Evolutionary conservation across 768 basidiomycete species (phyloP).

Genomic region (Trametes maxima): DNA sequence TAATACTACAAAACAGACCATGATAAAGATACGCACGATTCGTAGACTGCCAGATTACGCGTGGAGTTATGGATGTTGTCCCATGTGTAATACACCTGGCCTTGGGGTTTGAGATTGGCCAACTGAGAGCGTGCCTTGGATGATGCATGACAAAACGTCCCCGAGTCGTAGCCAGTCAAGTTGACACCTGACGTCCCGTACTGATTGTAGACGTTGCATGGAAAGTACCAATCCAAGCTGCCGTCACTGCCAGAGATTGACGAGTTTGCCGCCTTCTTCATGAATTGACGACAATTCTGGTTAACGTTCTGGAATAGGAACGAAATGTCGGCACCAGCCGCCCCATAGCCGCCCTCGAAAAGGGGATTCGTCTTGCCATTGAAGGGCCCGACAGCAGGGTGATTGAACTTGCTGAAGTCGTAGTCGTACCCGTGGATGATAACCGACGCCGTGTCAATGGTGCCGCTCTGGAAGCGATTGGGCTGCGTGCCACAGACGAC

Average conservation of each 20-base stretch:
- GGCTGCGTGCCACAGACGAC: conserved; percentile 89
- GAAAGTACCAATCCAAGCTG: conserved; percentile 92
- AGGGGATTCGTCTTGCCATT: conserved; percentile 85
- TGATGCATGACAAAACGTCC: conserved; percentile 74
- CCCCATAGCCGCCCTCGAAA: conserved; percentile 70
- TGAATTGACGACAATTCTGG: conserved; percentile 75
- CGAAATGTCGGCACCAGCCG: conserved; percentile 86
- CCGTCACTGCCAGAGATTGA: conserved; percentile 66
- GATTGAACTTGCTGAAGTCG: conserved; percentile 84
- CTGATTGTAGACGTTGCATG: conserved; percentile 90
- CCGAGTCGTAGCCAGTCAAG: conserved; percentile 62
- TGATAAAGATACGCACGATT: conserved; percentile 64
- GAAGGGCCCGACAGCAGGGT: conserved; percentile 75
- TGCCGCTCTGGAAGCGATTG: conserved; percentile 79
- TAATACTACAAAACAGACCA: background rate
- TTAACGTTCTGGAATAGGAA: conserved; percentile 96
- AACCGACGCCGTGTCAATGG: conserved; percentile 75
- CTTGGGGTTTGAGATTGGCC: conserved; percentile 53
- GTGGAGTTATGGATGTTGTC: conserved; percentile 67
- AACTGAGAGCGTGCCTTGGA: conserved; percentile 56
- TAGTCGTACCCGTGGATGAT: conserved; percentile 96
- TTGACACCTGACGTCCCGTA: conserved; percentile 63
- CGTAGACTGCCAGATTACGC: conserved; percentile 91
- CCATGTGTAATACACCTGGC: conserved; percentile 96
- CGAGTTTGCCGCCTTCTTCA: conserved; percentile 71